These are phyloP conservation scores for Lepidium sativum DNA, from an alignment of 345 rosid genomes.

Conservation along the genomic window DNA sequence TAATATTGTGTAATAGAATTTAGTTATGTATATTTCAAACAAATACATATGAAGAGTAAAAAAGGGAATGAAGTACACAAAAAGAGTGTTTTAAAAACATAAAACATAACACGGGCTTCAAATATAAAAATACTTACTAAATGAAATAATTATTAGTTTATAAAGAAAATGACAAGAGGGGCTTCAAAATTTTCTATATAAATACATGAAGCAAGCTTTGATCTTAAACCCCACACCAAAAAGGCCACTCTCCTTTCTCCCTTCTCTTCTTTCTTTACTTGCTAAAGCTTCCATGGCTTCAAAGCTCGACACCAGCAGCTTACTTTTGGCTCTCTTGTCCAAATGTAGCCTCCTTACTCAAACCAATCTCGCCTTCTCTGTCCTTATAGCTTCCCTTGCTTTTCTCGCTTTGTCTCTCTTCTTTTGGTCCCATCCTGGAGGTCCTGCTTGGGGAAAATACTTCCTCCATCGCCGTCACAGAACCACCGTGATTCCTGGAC, in stretches of 20 bases:
- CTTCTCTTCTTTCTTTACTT: not conserved
- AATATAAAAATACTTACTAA: not conserved
- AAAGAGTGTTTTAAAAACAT: not conserved
- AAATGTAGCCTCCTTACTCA: slow-evolving; percentile 40
- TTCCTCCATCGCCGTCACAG: slow-evolving; percentile 11
- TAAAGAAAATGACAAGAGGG: not conserved
- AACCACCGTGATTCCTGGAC: slow-evolving; percentile 50
- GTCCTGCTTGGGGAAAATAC: slow-evolving; percentile 76
- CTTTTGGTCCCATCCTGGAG: slow-evolving; percentile 62
- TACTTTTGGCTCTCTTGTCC: slow-evolving; percentile 47
- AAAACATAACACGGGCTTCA: not conserved
- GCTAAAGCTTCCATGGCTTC: slow-evolving; percentile 32
- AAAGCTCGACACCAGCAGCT: slow-evolving; percentile 34
- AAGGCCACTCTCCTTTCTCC: slow-evolving; percentile 19
- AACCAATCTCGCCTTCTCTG: slow-evolving; percentile 36
- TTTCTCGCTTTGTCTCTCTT: slow-evolving; percentile 36
- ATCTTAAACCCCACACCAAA: slow-evolving; percentile 17
- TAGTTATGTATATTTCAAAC: too few relatives aligned
- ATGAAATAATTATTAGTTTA: not conserved
- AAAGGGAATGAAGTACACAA: not conserved
- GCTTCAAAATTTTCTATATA: slow-evolving; percentile 2
- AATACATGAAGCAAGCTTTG: slow-evolving; percentile 17
- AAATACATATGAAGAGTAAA: too few relatives aligned
- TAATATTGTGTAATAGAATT: too few relatives aligned
- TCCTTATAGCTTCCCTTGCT: slow-evolving; percentile 31